Base-by-base conservation (phyloP, 805 yeast genomes). In the Yarrowia divulgata region DNA sequence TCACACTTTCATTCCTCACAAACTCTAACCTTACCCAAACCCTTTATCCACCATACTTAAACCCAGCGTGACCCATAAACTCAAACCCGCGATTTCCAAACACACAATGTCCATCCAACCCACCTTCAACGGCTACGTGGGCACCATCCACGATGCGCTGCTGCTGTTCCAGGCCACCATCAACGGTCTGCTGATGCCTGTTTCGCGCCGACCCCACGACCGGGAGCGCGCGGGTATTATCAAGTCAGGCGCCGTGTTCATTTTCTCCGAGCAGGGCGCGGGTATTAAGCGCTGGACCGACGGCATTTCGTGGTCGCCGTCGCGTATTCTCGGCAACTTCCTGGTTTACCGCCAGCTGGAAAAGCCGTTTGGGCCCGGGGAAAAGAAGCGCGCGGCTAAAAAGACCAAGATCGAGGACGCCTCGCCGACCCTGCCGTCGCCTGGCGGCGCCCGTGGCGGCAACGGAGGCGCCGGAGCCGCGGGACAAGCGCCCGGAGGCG, bases 221-320 rank as follows among this genome's bases (percentile, higher is more conserved):
- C 81, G 86, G 29, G 97, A 93, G 78, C 82, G 97, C 18, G 74
- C 83, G 0, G 78, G 79, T 3, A 80, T 91, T 63, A 91, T 93
- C 42, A 80, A 82, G 68, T 87, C 92, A 10, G 97, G 97, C 0
- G 87, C 87, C 73, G 87, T 92, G 1, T 93, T 93, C 78, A 91
- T 94, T 1, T 93, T 93, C 75, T 85, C 89, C 60, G 97, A 93
- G 77, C 91, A 90, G 73, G 81, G 85, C 13, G 87, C 93, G 0
- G 93, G 94, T 2, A 93, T 93, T 71, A 90, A 90, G 76, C 83
- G 98, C 70, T 93, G 98, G 98, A 93, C 98, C 1, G 98, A 93
- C 75, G 97, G 97, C n/a, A 85, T 91, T 14, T 82, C 93, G 14
- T 93, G 98, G 98, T 87, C 93, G 1, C 97, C 98, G 0, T 89